Conservation (phyloP, 179 eudicot species). For the Camellia oleifera region DNA sequence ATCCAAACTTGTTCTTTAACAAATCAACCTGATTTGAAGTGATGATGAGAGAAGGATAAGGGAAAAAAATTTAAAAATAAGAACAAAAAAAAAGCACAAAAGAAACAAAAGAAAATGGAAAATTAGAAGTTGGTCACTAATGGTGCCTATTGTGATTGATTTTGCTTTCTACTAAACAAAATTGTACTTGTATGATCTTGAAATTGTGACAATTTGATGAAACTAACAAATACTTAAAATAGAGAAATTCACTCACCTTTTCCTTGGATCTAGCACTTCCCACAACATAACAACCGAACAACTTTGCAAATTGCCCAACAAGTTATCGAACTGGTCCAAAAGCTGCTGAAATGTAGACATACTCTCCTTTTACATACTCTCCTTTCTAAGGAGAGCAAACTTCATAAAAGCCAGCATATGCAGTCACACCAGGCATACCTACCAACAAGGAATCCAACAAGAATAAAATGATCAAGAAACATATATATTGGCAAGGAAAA, state of each 20-base stretch:
- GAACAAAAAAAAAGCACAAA: no score
- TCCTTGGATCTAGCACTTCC: constrained; percentile 41
- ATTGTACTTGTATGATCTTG: no score
- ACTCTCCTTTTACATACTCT: constrained; percentile 44
- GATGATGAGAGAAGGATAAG: not conserved
- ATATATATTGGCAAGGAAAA: no score
- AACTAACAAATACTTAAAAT: not conserved
- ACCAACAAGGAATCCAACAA: not conserved
- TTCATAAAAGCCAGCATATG: constrained; percentile 47
- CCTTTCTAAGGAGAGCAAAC: constrained; percentile 44
- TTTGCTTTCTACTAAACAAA: no score
- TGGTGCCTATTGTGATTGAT: no score
- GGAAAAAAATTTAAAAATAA: not conserved
- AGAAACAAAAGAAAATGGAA: no score
- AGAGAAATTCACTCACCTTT: constrained; percentile 20
- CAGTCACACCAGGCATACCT: constrained; percentile 58
- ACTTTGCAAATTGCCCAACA: no score
- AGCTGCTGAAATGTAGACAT: constrained; percentile 18
- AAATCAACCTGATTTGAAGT: constrained; percentile 39
- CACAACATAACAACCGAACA: constrained; percentile 20
- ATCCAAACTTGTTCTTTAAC: constrained; percentile 58
- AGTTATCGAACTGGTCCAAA: no score
- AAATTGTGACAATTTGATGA: no score
- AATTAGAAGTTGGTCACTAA: no score
- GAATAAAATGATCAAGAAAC: no score